A percentile compares a stretch with the other conserved stretches of the same genome.
Conservation (phyloP, 305 asterid species). For the Solanum hybrid region DNA sequence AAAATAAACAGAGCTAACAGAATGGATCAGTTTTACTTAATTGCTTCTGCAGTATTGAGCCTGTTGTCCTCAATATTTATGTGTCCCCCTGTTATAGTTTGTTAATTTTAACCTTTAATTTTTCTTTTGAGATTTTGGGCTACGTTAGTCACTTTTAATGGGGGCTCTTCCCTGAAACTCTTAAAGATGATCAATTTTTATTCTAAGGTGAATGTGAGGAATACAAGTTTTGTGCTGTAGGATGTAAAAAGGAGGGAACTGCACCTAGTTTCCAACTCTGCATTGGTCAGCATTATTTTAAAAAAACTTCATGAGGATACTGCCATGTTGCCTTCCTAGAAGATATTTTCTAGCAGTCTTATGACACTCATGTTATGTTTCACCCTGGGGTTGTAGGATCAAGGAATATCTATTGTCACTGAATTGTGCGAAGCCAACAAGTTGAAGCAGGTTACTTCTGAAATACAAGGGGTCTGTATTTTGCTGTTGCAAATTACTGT, state of each 20-base stretch:
- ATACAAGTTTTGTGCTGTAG: background rate
- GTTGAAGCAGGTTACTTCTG: constrained; percentile 44
- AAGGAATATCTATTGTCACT: constrained; percentile 58
- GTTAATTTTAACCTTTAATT: background rate
- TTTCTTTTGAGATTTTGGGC: background rate
- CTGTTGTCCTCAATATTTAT: background rate
- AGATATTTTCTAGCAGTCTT: background rate
- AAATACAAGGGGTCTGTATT: constrained; percentile 45
- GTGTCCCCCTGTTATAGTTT: background rate
- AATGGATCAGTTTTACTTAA: background rate
- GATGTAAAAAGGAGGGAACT: background rate
- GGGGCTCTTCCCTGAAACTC: background rate
- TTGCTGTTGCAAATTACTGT: constrained; percentile 57
- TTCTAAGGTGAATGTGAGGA: background rate
- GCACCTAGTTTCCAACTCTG: background rate
- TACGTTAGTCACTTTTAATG: background rate
- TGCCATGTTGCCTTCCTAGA: background rate
- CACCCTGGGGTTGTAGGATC: constrained; percentile 45
- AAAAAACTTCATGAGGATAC: background rate
- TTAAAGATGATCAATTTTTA: background rate
- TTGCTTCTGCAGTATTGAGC: background rate
- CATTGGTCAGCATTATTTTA: background rate
- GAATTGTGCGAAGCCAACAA: constrained; percentile 77
- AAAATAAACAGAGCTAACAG: background rate
- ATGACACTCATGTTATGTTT: background rate